A percentile compares a stretch with the other conserved stretches of the same genome.
Evolutionary conservation across 495 filamentous ascomycete species (phyloP).

Genomic region (Daldinia concentrica): DNA sequence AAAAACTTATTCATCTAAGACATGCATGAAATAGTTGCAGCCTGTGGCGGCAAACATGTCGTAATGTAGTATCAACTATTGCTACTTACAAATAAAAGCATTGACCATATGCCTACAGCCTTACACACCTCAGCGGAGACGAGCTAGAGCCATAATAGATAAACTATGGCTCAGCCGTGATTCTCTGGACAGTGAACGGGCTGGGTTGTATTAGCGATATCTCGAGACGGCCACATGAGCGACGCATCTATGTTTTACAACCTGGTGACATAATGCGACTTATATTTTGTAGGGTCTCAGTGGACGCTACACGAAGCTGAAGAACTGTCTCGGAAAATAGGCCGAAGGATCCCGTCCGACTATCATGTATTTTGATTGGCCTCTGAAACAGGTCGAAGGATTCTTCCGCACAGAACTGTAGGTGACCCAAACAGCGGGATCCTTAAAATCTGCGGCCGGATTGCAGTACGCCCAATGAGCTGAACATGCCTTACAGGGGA

Average conservation of each 20-base stretch:
- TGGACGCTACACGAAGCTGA: neutral
- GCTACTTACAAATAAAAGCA: neutral
- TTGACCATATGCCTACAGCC: neutral
- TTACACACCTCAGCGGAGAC: neutral
- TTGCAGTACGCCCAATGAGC: conserved; percentile 17
- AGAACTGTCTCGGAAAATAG: conserved; percentile 12
- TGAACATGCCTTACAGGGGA: conserved; percentile 7
- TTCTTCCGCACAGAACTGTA: conserved; percentile 15
- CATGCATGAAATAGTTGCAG: conserved; percentile 15
- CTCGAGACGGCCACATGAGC: neutral
- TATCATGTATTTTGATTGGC: conserved; percentile 12
- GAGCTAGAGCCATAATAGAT: neutral
- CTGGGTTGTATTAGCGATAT: neutral
- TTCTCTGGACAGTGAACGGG: no score
- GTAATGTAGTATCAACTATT: conserved; percentile 7
- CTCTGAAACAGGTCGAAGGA: conserved; percentile 30
- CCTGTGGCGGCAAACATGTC: neutral
- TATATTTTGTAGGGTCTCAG: neutral
- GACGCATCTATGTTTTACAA: neutral
- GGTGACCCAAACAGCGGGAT: conserved; percentile 7
- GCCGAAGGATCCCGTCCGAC: neutral
- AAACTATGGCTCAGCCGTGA: neutral
- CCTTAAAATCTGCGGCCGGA: neutral
- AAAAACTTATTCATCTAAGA: conserved; percentile 13
- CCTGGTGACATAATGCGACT: neutral